These are phyloP conservation scores for Hemileccinum rubropunctum DNA, from an alignment of 768 basidiomycete genomes.

Conservation along the genomic window DNA sequence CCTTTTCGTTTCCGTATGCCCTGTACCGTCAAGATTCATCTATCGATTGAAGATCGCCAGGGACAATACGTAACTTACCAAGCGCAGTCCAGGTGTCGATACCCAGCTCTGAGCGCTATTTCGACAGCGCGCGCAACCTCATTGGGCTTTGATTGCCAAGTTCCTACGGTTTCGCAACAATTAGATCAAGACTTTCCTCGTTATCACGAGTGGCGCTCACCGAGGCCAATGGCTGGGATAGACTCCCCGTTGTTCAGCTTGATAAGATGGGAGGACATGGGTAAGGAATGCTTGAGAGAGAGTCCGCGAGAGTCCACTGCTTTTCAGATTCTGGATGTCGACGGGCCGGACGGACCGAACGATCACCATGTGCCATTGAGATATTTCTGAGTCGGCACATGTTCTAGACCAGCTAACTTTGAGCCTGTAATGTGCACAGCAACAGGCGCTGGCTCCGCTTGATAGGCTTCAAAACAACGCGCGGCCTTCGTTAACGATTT, in stretches of 20 bases:
- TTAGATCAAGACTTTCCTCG: background rate
- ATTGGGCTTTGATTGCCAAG: slow-evolving; percentile 76
- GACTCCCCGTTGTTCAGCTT: slow-evolving; percentile 59
- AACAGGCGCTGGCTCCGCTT: no score
- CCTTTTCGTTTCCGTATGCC: slow-evolving; percentile 75
- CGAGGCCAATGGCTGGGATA: slow-evolving; percentile 59
- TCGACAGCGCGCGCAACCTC: slow-evolving; percentile 72
- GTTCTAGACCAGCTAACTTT: no score
- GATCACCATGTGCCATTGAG: slow-evolving; percentile 1
- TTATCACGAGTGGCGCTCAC: slow-evolving; percentile 37
- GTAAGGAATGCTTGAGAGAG: background rate
- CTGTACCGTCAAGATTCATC: slow-evolving; percentile 26
- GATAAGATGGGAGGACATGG: slow-evolving; percentile 44
- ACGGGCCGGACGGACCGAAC: slow-evolving; percentile 21
- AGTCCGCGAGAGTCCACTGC: background rate
- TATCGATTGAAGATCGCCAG: slow-evolving; percentile 11
- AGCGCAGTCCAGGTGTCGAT: slow-evolving; percentile 76
- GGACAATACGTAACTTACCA: slow-evolving; percentile 29
- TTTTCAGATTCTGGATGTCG: background rate
- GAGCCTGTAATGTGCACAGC: no score
- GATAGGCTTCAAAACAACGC: no score
- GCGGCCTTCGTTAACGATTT: no score
- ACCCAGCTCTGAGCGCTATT: slow-evolving; percentile 73
- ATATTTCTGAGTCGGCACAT: background rate
- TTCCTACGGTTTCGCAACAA: slow-evolving; percentile 46